Conservation (phyloP, 495 filamentous ascomycete species). For the Podospora appendiculata region DNA sequence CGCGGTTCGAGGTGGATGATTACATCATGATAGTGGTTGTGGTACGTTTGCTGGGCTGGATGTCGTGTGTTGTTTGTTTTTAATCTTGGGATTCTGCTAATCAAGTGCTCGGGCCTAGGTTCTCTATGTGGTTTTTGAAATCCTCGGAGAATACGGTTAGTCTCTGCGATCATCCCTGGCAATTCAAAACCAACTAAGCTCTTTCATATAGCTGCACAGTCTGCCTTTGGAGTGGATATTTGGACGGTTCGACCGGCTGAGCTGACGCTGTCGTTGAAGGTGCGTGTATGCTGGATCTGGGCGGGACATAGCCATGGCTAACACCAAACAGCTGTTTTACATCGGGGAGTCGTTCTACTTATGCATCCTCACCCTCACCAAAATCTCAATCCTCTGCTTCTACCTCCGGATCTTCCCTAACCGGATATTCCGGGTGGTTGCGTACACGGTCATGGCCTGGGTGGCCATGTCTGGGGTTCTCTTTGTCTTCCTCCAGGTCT, state of each 20-base stretch:
- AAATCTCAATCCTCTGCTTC: conserved; percentile 43
- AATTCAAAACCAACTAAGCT: not conserved
- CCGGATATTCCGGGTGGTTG: conserved; percentile 26
- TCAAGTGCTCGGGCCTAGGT: not conserved
- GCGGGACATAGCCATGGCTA: not conserved
- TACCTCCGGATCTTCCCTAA: conserved; percentile 45
- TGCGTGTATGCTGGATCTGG: not conserved
- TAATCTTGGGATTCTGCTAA: not conserved
- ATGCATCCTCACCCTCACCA: conserved; percentile 33
- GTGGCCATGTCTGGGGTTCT: conserved; percentile 21
- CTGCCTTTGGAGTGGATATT: conserved; percentile 17
- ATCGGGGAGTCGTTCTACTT: conserved; percentile 31
- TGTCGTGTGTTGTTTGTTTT: not conserved
- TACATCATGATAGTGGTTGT: conserved; percentile 16
- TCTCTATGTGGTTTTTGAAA: conserved; percentile 6
- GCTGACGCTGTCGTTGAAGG: conserved; percentile 11
- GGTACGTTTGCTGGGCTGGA: not conserved
- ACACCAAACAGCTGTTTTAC: conserved; percentile 26
- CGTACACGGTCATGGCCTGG: conserved; percentile 26
- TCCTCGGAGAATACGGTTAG: conserved; percentile 2
- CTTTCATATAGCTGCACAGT: not conserved
- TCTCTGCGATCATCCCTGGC: not conserved
- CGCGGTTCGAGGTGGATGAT: conserved; percentile 14
- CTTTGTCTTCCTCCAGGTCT: conserved; percentile 28
- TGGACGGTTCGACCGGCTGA: conserved; percentile 11